These are phyloP conservation scores for Penicillium sp. DNA, from an alignment of 2,329 filamentous ascomycete genomes.

Conservation along the genomic window DNA sequence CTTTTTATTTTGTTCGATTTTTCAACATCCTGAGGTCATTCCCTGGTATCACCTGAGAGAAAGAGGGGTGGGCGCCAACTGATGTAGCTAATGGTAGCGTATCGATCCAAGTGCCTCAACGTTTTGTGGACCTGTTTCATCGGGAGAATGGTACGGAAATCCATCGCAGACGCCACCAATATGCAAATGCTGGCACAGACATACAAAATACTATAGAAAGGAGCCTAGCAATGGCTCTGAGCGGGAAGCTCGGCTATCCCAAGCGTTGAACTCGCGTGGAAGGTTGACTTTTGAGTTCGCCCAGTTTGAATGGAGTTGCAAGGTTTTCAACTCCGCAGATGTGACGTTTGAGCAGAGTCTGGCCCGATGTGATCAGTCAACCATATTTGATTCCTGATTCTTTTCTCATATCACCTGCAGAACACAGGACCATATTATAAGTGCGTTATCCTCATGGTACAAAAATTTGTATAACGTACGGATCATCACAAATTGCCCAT, in stretches of 20 bases:
- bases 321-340: too few species aligned
- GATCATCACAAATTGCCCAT: not conserved
- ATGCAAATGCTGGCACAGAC: conserved; percentile 9
- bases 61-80: conserved; percentile 5
- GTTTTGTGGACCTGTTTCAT: conserved; percentile 14
- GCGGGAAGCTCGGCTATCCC: conserved; percentile 27
- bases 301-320: not conserved
- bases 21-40: conserved; percentile 9
- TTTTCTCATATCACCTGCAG: conserved; percentile 1
- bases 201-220: not conserved
- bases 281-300: conserved; percentile 2
- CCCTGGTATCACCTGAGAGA: conserved; percentile 20
- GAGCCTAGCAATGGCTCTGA: conserved; percentile 1
- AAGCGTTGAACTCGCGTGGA: conserved; percentile 21
- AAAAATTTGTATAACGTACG: not conserved
- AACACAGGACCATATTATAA: not conserved
- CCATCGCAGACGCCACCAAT: conserved; percentile 14
- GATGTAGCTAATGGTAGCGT: conserved; percentile 8
- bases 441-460: too few species aligned
- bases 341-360: conserved; percentile 9
- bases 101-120: conserved; percentile 11
- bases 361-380: not conserved
- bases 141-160: conserved; percentile 4
- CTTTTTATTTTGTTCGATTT: too few species aligned
- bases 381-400: too few species aligned